Percentiles rank a stretch among this genome's conserved stretches.
Evolutionary conservation across 148 eudicot species (phyloP).

Genomic region (Oxyria digyna): DNA sequence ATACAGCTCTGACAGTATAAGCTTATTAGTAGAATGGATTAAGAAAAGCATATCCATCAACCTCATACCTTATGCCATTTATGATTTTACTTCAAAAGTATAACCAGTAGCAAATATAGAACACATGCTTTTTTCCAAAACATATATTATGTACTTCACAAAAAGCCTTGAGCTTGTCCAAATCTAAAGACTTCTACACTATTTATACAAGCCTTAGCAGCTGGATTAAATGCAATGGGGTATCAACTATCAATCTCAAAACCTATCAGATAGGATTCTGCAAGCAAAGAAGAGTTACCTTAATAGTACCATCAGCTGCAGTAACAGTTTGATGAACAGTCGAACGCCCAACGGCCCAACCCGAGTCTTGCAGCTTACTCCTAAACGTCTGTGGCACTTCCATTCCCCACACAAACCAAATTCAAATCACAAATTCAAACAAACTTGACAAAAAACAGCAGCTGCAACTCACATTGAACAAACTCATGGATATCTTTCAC

Average conservation of each 20-base stretch:
- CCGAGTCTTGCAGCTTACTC: slow-evolving; percentile 65
- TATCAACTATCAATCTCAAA: background rate
- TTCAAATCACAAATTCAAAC: background rate
- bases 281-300: slow-evolving; percentile 27
- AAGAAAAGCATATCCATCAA: background rate
- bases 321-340: slow-evolving; percentile 53
- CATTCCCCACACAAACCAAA: background rate
- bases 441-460: background rate
- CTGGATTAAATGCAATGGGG: too few species aligned
- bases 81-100: background rate
- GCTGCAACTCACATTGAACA: slow-evolving; percentile 39
- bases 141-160: background rate
- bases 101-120: background rate
- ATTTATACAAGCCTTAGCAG: background rate
- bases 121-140: background rate
- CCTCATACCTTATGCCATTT: background rate
- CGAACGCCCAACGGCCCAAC: slow-evolving; percentile 86
- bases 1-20: background rate
- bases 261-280: background rate
- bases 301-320: slow-evolving; percentile 88
- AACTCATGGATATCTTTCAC: slow-evolving; percentile 68
- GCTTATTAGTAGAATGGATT: background rate
- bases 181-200: background rate
- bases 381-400: slow-evolving; percentile 85
- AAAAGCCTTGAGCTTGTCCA: background rate